A percentile compares a stretch with the other conserved stretches of the same genome.
These are phyloP conservation scores for Vitis rotundifolia DNA, from an alignment of 164 flowering plant genomes.

Conservation along the genomic window DNA sequence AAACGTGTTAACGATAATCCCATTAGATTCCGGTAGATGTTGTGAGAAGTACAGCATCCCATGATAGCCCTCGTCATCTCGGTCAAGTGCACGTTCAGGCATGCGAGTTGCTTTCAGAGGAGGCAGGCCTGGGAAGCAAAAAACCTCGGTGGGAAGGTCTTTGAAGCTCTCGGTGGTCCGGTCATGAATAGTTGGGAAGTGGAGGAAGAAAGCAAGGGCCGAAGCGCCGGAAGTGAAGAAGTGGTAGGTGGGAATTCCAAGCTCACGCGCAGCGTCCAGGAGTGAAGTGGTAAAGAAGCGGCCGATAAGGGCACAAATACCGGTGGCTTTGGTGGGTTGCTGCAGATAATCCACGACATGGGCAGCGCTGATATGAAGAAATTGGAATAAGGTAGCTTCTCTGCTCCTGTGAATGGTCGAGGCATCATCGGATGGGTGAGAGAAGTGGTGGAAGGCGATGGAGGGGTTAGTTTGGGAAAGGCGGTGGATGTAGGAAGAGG, in stretches of 20 bases:
- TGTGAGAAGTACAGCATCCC: slow-evolving; percentile 5
- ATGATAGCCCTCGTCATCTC: slow-evolving; percentile 4
- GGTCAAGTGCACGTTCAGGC: slow-evolving; percentile 8
- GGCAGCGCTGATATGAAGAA: slow-evolving; percentile 4
- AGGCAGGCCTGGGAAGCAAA: slow-evolving; percentile 27
- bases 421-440: too few relatives aligned
- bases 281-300: slow-evolving; percentile 10
- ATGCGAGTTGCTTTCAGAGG: slow-evolving; percentile 13
- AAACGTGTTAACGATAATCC: slow-evolving; percentile 14
- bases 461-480: too few relatives aligned
- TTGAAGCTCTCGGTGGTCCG: slow-evolving; percentile 3
- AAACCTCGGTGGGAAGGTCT: not conserved
- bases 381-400: not conserved
- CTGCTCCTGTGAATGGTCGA: too few relatives aligned
- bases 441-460: too few relatives aligned
- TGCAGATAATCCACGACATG: not conserved
- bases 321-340: not conserved
- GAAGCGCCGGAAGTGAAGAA: slow-evolving; percentile 16
- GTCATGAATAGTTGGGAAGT: slow-evolving; percentile 20
- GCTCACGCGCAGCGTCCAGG: not conserved
- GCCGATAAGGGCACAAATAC: not conserved
- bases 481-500: too few relatives aligned
- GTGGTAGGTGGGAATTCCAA: not conserved
- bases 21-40: not conserved
- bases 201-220: slow-evolving; percentile 16